A percentile compares a stretch with the other conserved stretches of the same genome.
phyloP scores from a whole-genome alignment of 495 filamentous ascomycete genomes.

The Hypomontagnella monticulosa region DNA sequence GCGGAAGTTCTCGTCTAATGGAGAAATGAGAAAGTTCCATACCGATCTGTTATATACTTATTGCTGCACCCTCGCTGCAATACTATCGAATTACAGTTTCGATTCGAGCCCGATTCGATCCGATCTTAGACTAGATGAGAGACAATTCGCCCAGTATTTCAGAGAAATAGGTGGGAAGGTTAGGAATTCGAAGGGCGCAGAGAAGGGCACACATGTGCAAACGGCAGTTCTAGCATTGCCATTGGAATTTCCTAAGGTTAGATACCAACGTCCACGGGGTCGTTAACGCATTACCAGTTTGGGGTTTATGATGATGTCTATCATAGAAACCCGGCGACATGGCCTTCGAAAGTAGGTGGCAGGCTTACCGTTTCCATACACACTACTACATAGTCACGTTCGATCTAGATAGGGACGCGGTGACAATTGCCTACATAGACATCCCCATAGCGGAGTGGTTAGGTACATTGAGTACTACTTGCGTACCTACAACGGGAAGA shows the following conservation, averaged over 20 bases:
- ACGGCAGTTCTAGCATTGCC: conserved; percentile 79
- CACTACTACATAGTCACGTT: no score
- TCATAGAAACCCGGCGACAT: no score
- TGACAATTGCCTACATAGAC: no score
- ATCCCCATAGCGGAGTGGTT: no score
- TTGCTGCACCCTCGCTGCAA: conserved; percentile 71
- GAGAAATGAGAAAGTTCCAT: conserved; percentile 69
- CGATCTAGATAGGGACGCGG: no score
- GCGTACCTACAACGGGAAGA: no score
- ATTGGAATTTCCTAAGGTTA: conserved; percentile 74
- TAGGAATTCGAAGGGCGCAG: conserved; percentile 57
- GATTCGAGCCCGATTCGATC: conserved; percentile 79
- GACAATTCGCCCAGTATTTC: conserved; percentile 74
- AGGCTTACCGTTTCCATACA: no score
- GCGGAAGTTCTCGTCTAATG: conserved; percentile 72
- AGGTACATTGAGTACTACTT: no score
- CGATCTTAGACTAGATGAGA: conserved; percentile 79
- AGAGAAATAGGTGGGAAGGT: conserved; percentile 81
- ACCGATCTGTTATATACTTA: conserved; percentile 72
- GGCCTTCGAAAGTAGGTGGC: no score
- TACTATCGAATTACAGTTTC: conserved; percentile 80
- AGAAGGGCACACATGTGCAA: conserved; percentile 61
- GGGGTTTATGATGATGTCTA: neutral
- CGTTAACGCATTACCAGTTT: conserved; percentile 17
- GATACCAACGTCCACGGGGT: conserved; percentile 38